Percentiles rank a stretch among this genome's conserved stretches.
These are phyloP conservation scores for Neocucurbitaria cava DNA, from an alignment of 2,329 filamentous ascomycete species.

Conservation along the genomic window DNA sequence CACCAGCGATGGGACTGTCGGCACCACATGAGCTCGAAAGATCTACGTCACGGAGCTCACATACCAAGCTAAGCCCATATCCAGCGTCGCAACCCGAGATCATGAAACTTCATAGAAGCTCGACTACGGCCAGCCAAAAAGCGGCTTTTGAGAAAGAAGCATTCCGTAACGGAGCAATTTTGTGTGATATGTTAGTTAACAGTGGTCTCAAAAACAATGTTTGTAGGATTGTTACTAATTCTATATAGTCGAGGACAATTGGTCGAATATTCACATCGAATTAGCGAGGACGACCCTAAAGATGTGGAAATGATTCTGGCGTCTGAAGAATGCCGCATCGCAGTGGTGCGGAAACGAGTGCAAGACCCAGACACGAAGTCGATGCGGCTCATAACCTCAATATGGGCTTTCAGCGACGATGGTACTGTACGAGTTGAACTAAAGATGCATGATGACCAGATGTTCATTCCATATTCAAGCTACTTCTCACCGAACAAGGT, in stretches of 20 bases:
- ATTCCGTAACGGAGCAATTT: conserved; percentile 53
- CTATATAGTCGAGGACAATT: conserved; percentile 42
- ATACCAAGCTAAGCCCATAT: conserved; percentile 27
- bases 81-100: conserved; percentile 26
- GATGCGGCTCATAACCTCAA: conserved; percentile 50
- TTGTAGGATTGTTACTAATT: conserved; percentile 1
- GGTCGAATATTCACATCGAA: conserved; percentile 52
- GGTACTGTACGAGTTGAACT: conserved; percentile 52
- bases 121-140: conserved; percentile 43
- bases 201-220: not conserved
- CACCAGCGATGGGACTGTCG: conserved; percentile 31
- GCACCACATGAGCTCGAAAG: conserved; percentile 17
- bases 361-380: conserved; percentile 40
- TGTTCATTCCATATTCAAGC: conserved; percentile 54
- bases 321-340: conserved; percentile 50
- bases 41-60: conserved; percentile 19
- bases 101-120: conserved; percentile 37
- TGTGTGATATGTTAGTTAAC: conserved; percentile 52
- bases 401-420: conserved; percentile 56
- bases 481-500: conserved; percentile 56
- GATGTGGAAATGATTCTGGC: conserved; percentile 52
- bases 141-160: conserved; percentile 50
- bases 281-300: conserved; percentile 43
- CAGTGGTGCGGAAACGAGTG: conserved; percentile 53
- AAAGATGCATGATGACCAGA: conserved; percentile 49